Base-by-base conservation (phyloP, 805 yeast genomes). In the Candida ficus region DNA sequence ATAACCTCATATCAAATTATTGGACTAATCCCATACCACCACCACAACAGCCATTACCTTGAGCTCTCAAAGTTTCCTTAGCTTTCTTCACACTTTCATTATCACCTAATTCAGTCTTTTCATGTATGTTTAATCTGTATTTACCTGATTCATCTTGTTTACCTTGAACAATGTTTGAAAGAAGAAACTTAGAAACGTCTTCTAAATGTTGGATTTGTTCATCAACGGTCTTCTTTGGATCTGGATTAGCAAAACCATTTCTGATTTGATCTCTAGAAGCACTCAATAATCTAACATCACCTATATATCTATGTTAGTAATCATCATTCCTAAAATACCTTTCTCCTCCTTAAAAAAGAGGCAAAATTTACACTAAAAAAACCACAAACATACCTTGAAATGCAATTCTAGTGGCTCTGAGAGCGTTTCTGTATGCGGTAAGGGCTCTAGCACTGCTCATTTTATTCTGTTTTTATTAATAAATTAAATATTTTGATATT, bases 161-260 rank as follows among this genome's bases (percentile, higher is more conserved):
- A 7, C 95, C 98, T 63, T 91, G 99, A 4, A 91, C 97, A n/a
- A 91, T 70, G 60, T 91, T 91, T 43, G 71, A 68, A 36, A 74
- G 68, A 43, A 91, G 66, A 47, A 89, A 82, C 30, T 60, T 57
- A 1, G 90, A 77, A n/a, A 91, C 83, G 14, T 81, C 90, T 39
- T 80, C 73, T 43, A 89, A 64, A 46, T 76, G 70, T 38, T 71
- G 61, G 23, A 83, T 62, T 42, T 80, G 70, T 42, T 76, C 71
- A 6, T 69, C 72, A 3, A 67, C 54, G 4, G 73, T 60, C 41
- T 75, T 67, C 13, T 66, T 60, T 28, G 77, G 73, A 40, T 73
- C 76, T 35, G 80, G 72, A 23, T 54, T 49, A 44, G 70, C 61
- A 52, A 67, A 76, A 20, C 83, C 84, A 29, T 68, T 62, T 54